These are phyloP conservation scores for Yamadazyma sp. DNA, from an alignment of 1,139 yeast species.

Conservation along the genomic window DNA sequence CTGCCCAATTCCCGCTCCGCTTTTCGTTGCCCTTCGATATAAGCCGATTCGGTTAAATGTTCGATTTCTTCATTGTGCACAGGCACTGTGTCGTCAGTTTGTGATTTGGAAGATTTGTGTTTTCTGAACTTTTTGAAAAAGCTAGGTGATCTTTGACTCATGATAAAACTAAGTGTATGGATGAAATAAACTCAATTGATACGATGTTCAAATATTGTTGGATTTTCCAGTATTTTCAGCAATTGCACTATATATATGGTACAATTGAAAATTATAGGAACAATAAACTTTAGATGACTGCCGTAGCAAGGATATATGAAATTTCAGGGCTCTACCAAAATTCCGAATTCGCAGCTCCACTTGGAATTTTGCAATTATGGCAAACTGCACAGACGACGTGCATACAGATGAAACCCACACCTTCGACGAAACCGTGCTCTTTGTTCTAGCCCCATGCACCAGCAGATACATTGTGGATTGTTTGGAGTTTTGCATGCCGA, in stretches of 20 bases:
- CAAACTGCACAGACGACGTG: neutral
- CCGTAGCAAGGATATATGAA: conserved; percentile 1
- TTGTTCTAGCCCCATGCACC: too few species aligned
- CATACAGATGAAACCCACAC: too few species aligned
- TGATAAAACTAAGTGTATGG: too few species aligned
- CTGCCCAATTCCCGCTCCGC: conserved; percentile 18
- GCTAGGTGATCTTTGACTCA: conserved; percentile 15
- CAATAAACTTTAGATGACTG: conserved; percentile 1
- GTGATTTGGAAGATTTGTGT: conserved; percentile 21
- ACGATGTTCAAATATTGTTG: too few species aligned
- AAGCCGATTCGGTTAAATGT: conserved; percentile 14
- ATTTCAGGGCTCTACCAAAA: neutral
- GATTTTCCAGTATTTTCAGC: too few species aligned
- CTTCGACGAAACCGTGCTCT: too few species aligned
- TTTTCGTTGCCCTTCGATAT: conserved; percentile 24
- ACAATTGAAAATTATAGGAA: neutral
- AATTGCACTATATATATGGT: neutral
- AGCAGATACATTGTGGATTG: too few species aligned
- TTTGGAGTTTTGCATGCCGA: too few species aligned
- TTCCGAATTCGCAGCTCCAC: neutral
- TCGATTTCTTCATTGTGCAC: neutral
- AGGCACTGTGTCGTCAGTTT: neutral
- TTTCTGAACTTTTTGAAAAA: conserved; percentile 28
- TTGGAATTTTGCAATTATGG: neutral
- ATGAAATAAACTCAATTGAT: neutral